A percentile compares a stretch with the other conserved stretches of the same genome.
Conservation (phyloP, 306 rosid species). For the Dalbergia cultrata region DNA sequence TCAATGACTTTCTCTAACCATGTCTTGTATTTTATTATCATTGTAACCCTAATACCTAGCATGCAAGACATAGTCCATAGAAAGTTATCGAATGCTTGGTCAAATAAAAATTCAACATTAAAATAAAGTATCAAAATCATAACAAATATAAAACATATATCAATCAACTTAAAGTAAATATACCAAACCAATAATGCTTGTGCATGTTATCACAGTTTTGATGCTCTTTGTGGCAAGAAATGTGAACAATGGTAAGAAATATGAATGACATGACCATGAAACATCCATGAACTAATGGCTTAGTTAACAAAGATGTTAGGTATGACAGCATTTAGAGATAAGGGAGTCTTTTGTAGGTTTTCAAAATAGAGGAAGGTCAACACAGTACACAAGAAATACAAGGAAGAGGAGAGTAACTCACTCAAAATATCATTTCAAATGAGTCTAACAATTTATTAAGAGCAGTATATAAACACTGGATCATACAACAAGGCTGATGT, state of each 20-base stretch:
- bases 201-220: conserved; percentile 35
- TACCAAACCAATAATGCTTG: conserved; percentile 1
- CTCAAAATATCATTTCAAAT: conserved; percentile 6
- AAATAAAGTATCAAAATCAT: no score
- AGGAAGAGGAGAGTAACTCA: not conserved
- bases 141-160: not conserved
- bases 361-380: not conserved
- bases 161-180: conserved; percentile 13
- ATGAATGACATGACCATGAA: conserved; percentile 25
- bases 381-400: not conserved
- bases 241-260: not conserved
- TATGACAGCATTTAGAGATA: conserved; percentile 23
- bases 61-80: no score
- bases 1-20: no score
- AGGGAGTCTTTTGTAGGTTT: not conserved
- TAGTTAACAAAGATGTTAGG: conserved; percentile 14
- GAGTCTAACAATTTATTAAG: conserved; percentile 7
- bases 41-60: no score
- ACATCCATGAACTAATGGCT: conserved; percentile 35
- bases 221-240: conserved; percentile 26
- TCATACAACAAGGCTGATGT: not conserved
- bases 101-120: no score
- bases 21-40: no score
- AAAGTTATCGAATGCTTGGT: no score
- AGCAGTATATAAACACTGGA: not conserved